A percentile compares a stretch with the other conserved stretches of the same genome.
Evolutionary conservation across 495 filamentous ascomycete genomes (phyloP).

Genomic region (Podospora pseudopauciseta): DNA sequence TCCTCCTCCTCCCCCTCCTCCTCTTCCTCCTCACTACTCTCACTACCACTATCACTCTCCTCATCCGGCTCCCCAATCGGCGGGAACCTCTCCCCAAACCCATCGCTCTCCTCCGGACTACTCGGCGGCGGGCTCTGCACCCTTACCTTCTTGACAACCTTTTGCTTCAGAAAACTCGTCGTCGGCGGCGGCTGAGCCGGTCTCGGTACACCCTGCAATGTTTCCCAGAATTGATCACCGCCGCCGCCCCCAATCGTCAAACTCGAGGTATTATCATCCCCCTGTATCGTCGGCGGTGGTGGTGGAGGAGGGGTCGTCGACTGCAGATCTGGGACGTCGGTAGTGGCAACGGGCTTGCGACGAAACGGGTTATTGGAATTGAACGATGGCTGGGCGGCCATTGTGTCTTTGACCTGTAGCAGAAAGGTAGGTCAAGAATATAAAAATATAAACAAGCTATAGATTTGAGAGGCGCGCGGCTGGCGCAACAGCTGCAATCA

Average conservation of each 20-base stretch:
- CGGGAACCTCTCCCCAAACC: background rate
- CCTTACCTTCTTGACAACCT: conserved; percentile 53
- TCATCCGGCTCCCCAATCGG: conserved; percentile 15
- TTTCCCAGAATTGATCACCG: conserved; percentile 29
- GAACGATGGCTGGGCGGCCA: conserved; percentile 35
- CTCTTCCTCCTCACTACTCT: conserved; percentile 20
- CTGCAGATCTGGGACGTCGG: conserved; percentile 16
- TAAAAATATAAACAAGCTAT: background rate
- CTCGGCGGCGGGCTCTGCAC: conserved; percentile 55
- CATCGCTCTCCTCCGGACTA: conserved; percentile 42
- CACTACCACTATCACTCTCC: conserved; percentile 21
- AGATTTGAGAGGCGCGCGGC: too few relatives aligned
- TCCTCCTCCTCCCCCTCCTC: conserved; percentile 17
- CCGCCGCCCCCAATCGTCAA: conserved; percentile 9
- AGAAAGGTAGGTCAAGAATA: background rate
- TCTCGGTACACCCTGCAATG: conserved; percentile 27
- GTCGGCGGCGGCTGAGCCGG: conserved; percentile 33
- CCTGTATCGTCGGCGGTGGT: background rate
- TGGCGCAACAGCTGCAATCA: too few relatives aligned
- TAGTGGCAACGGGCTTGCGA: conserved; percentile 31
- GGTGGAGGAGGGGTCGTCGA: background rate
- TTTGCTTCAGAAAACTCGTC: conserved; percentile 44
- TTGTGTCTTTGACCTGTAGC: conserved; percentile 9
- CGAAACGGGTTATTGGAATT: conserved; percentile 49
- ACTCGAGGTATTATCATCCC: background rate